Conservation (phyloP, 805 yeast genomes). For the Teunomyces atbi region DNA sequence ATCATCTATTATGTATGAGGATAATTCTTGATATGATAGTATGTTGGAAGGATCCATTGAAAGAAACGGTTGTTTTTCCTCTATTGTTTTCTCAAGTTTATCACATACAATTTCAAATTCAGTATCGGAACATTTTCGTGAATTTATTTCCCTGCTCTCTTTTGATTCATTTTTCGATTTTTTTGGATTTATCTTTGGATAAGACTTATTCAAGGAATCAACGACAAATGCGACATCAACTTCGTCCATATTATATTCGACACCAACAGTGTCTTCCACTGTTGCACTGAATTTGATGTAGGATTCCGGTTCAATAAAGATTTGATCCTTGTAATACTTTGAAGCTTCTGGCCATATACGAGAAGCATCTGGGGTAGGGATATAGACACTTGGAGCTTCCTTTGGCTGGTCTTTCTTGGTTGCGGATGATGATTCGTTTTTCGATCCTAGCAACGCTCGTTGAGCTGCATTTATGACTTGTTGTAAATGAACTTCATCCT, state of each 20-base stretch:
- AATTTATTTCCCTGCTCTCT: slow-evolving; percentile 13
- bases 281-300: slow-evolving; percentile 91
- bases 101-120: slow-evolving; percentile 83
- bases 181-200: slow-evolving; percentile 21
- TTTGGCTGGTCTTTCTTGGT: slow-evolving; percentile 12
- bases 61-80: slow-evolving; percentile 84
- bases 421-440: slow-evolving; percentile 3
- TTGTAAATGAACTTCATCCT: slow-evolving; percentile 93
- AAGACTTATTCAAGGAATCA: slow-evolving; percentile 35
- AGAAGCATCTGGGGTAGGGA: slow-evolving; percentile 97
- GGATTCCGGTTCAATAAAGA: slow-evolving; percentile 68
- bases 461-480: slow-evolving; percentile 83
- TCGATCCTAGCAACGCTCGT: slow-evolving; percentile 49
- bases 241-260: slow-evolving; percentile 88
- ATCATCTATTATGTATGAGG: slow-evolving; percentile 44
- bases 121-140: slow-evolving; percentile 58
- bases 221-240: slow-evolving; percentile 68
- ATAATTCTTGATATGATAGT: slow-evolving; percentile 66
- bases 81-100: slow-evolving; percentile 68
- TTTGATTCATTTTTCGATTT: slow-evolving; percentile 9
- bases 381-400: slow-evolving; percentile 48
- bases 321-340: slow-evolving; percentile 61
- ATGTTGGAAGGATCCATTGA: slow-evolving; percentile 81
- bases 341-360: slow-evolving; percentile 74
- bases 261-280: slow-evolving; percentile 91